Evolutionary conservation across 202 grass and related monocot genomes (phyloP), one percentile per base, ranked within the genome.

Genomic region (Zoysia matrella): DNA sequence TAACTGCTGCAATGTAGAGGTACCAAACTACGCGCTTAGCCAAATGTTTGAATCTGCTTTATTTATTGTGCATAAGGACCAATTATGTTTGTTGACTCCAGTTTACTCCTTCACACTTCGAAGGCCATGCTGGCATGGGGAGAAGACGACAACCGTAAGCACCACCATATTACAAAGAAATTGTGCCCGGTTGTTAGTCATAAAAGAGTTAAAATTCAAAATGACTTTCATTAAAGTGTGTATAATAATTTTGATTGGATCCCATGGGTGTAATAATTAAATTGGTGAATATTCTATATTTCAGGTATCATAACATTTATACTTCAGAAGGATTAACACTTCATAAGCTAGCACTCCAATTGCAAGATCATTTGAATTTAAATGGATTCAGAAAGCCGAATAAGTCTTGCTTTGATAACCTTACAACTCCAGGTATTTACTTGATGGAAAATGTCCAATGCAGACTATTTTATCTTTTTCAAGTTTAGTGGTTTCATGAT

Each of bases 81-180:
- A 82, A 73, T 77, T 41, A 67, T 48, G 50, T 53, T 79, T 79
- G 18, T 30, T 77, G 10, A 79, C 42, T 73, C 82, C 86, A 97
- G 94, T 80, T 89, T 77, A 83, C 80, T 81, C 94, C 94, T 60
- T 97, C 94, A 12, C 90, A 92, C n/a, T 97, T 97, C 80, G 94
- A 97, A 91, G 88, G 87, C 14, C 94, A 97, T 52, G 90, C 88
- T 82, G 94, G 92, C 88, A 84, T 83, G 83, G 80, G 72, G 80
- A 86, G 53, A 80, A 91, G 83, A 81, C 81, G 90, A 10, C 89
- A 94, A 86, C 94, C 94, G 92, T 97, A 85, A 94, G 92, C 79
- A 80, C 41, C 52, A 30, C 22, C 49, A 68, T 64, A 72, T 63
- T 61, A 46, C 18, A 81, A 50, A 66, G 60, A 85, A 65, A 58